A percentile compares a stretch with the other conserved stretches of the same genome.
Evolutionary conservation across 768 basidiomycete species (phyloP).

Genomic region (Daedalea quercina): DNA sequence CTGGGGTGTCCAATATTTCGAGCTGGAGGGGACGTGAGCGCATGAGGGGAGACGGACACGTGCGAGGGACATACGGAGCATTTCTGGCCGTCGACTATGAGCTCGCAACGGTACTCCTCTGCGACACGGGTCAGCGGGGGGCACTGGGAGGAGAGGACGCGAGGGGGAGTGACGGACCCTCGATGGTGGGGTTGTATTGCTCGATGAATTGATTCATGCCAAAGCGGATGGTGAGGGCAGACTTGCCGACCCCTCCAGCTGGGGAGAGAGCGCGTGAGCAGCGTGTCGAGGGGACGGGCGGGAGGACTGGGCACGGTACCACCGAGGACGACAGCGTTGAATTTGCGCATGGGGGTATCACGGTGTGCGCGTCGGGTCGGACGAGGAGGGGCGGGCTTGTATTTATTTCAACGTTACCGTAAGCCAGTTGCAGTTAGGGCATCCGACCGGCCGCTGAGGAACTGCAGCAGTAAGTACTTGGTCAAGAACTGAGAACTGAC

Average conservation of each 20-base stretch:
- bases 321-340: conserved; percentile 75
- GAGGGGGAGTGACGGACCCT: conserved; percentile 40
- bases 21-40: conserved; percentile 39
- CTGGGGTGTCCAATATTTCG: conserved; percentile 78
- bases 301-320: conserved; percentile 40
- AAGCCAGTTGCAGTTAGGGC: too few relatives aligned
- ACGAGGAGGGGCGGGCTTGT: too few relatives aligned
- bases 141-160: neutral
- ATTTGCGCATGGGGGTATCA: conserved; percentile 43
- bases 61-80: conserved; percentile 44
- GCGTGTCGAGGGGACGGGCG: neutral
- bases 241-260: conserved; percentile 90
- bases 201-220: conserved; percentile 68
- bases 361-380: neutral
- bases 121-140: conserved; percentile 6
- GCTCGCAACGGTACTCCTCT: conserved; percentile 67
- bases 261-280: conserved; percentile 3
- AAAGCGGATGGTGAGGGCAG: conserved; percentile 77
- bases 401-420: too few relatives aligned
- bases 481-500: too few relatives aligned
- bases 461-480: too few relatives aligned
- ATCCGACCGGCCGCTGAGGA: too few relatives aligned
- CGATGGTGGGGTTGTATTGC: conserved; percentile 79
- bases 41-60: neutral
- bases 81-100: conserved; percentile 60